Evolutionary conservation across 345 rosid genomes (phyloP).

Genomic region (Erodium maritimum): DNA sequence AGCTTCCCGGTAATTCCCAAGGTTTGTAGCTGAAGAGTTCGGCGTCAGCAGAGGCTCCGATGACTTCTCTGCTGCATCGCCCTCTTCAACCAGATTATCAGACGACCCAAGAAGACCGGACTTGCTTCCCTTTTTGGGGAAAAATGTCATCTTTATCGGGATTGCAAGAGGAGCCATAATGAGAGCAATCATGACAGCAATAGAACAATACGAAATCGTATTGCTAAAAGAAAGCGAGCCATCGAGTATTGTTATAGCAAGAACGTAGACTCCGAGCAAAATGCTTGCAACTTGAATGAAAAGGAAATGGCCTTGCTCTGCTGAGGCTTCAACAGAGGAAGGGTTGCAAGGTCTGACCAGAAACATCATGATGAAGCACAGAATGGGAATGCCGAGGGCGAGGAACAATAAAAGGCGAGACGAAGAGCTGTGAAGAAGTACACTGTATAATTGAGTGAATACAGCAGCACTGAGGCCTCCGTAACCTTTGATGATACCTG

Average conservation of each 20-base stretch:
- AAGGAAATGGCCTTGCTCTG: constrained; percentile 36
- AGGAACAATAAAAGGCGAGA: constrained; percentile 50
- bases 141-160: constrained; percentile 53
- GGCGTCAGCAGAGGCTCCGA: no score
- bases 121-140: constrained; percentile 12
- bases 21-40: constrained; percentile 18
- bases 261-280: constrained; percentile 43
- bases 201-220: constrained; percentile 20
- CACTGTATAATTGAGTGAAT: constrained; percentile 41
- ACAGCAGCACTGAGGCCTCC: constrained; percentile 58
- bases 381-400: constrained; percentile 43
- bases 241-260: constrained; percentile 28
- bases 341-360: constrained; percentile 50
- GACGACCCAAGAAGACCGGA: constrained; percentile 14
- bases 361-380: constrained; percentile 45
- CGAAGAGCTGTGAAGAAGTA: constrained; percentile 41
- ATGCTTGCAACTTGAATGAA: constrained; percentile 37
- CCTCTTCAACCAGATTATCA: constrained; percentile 17
- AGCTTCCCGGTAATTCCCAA: constrained; percentile 25
- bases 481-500: constrained; percentile 62
- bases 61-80: constrained; percentile 19
- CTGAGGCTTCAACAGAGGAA: constrained; percentile 33
- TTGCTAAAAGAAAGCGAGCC: constrained; percentile 27
- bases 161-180: constrained; percentile 55
- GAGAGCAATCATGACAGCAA: constrained; percentile 38